Evolutionary conservation across 228 moss, liverwort and hornwort species (phyloP), one percentile per base, ranked within the genome.

Genomic region (Sphagnum fallax): DNA sequence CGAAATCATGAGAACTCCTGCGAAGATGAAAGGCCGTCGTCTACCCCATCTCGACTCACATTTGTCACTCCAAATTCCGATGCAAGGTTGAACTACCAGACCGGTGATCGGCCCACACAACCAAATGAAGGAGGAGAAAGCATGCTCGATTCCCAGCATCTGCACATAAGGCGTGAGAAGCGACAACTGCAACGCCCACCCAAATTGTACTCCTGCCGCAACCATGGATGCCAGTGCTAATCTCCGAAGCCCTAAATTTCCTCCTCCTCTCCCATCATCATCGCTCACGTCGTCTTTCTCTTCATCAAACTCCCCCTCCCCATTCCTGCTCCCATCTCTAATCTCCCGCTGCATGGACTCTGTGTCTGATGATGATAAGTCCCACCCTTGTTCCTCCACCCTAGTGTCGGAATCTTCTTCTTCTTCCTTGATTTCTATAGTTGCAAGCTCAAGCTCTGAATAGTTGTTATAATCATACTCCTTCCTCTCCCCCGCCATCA

Each of bases 51-150:
- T 90, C 12, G 92, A 92, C 63, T 72, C 79, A 76, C 94, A 98
- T 62, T 86, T 82, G 67, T 98, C 98, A 67, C 94, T 98, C 98
- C 98, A 98, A 50, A 98, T 77, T 52, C 98, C 98, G 51, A 98
- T 84, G 72, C 84, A 92, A 5, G 98, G 98, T 68, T 98, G 98
- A 71, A 93, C 97, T 3, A 97, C 72, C 55, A 97, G 72, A 6
- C 97, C 93, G 0, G 97, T 93, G 67, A 97, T 83, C 5, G 97
- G 97, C 6, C 97, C 97, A 18, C 97, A 97, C 16, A 97, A 81
- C 97, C 97, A 97, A 8, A 97, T 97, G 47, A 93, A 91, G n/a
- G 91, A 91, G 0, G 93, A 75, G 5, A 89, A 71, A 4, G 79
- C 67, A 58, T 97, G 97, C 73, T 74, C 80, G 63, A 93, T 83